Conservation (phyloP, 371 early-diverging fungal genomes). For the Zancudomyces culisetae region DNA sequence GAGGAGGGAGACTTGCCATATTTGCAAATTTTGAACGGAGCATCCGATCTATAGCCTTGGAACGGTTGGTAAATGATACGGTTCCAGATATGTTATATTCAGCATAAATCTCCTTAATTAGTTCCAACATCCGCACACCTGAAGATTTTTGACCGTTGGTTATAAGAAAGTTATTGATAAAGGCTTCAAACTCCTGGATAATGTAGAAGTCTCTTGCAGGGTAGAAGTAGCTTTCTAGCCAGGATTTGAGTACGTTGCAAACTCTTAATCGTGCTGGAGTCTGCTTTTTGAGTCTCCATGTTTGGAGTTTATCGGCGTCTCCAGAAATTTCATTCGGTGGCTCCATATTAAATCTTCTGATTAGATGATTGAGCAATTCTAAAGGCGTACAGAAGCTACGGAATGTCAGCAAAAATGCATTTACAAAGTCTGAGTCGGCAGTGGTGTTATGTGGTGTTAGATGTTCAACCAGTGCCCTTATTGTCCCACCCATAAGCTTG, state of each 20-base stretch:
- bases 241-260: constrained; percentile 72
- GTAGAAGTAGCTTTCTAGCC: constrained; percentile 70
- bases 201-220: constrained; percentile 44
- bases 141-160: not conserved
- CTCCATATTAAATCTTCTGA: constrained; percentile 44
- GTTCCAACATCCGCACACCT: constrained; percentile 39
- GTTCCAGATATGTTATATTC: not conserved
- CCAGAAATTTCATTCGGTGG: constrained; percentile 47
- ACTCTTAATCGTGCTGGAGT: constrained; percentile 72
- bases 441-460: constrained; percentile 64
- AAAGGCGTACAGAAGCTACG: constrained; percentile 61
- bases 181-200: constrained; percentile 47
- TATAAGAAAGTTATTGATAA: constrained; percentile 48
- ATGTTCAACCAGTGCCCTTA: constrained; percentile 62
- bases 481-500: constrained; percentile 74
- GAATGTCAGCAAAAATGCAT: constrained; percentile 75
- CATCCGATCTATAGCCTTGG: constrained; percentile 19
- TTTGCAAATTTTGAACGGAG: constrained; percentile 46
- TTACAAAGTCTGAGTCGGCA: constrained; percentile 58
- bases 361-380: constrained; percentile 49
- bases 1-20: constrained; percentile 37
- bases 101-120: constrained; percentile 41
- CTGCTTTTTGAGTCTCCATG: constrained; percentile 72
- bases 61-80: not conserved
- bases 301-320: constrained; percentile 33